A percentile compares a stretch with the other conserved stretches of the same genome.
Evolutionary conservation across 495 filamentous ascomycete species (phyloP).

Genomic region (Penicillium cosmopolitanum): DNA sequence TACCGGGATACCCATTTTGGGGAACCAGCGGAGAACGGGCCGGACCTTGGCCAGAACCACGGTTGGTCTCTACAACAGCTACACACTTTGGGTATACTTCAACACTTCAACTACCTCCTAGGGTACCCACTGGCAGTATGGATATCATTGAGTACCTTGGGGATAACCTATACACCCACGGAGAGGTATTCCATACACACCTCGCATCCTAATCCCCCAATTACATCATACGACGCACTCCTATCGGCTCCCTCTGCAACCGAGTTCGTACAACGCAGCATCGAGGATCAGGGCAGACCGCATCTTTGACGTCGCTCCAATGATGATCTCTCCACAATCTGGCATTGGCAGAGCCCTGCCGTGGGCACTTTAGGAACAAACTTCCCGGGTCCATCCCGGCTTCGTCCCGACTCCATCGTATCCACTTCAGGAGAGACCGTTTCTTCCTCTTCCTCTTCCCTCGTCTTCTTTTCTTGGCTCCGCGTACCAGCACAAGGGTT

Average conservation of each 20-base stretch:
- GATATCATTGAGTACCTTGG: slow-evolving; percentile 1
- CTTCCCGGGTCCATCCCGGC: neutral
- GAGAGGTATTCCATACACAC: neutral
- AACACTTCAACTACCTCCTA: too few species aligned
- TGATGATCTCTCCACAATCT: slow-evolving; percentile 4
- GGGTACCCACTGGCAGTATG: too few species aligned
- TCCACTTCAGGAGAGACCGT: neutral
- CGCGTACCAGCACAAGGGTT: too few species aligned
- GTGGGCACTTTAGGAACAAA: slow-evolving; percentile 1
- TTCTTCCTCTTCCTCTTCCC: neutral
- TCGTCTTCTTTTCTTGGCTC: neutral
- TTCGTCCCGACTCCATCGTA: neutral
- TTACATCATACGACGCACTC: slow-evolving; percentile 16
- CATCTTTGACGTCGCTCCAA: slow-evolving; percentile 23
- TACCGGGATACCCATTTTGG: neutral
- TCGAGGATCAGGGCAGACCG: slow-evolving; percentile 26
- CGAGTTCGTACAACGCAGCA: slow-evolving; percentile 3
- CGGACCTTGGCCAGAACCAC: slow-evolving; percentile 11
- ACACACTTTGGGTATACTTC: too few species aligned
- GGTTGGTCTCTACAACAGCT: neutral
- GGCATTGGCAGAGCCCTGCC: neutral
- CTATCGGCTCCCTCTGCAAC: slow-evolving; percentile 5
- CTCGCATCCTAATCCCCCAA: neutral
- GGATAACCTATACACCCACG: neutral
- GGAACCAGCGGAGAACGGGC: slow-evolving; percentile 13